phyloP scores from a whole-genome alignment of 2,329 filamentous ascomycete genomes.

The Fragosphaeria purpurea region DNA sequence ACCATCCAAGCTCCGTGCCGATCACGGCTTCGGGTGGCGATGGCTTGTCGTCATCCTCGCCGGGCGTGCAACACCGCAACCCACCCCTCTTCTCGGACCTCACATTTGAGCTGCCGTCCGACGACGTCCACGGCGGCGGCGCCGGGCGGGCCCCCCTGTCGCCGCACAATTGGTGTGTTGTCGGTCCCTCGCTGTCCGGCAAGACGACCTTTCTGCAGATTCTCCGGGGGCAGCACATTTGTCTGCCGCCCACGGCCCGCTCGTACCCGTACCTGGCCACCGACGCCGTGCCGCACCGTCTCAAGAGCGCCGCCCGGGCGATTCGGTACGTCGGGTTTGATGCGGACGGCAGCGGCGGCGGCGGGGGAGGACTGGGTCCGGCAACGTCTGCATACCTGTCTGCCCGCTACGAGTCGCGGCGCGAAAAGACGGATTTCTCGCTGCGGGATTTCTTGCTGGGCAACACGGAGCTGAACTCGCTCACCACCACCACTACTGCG shows the following conservation, averaged over 20 bases:
- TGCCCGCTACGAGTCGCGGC: slow-evolving; percentile 78
- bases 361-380: slow-evolving; percentile 28
- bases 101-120: slow-evolving; percentile 55
- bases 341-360: slow-evolving; percentile 43
- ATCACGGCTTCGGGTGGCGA: background rate
- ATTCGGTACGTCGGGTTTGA: slow-evolving; percentile 90
- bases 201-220: slow-evolving; percentile 77
- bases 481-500: slow-evolving; percentile 26
- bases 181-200: slow-evolving; percentile 68
- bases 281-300: slow-evolving; percentile 42
- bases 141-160: slow-evolving; percentile 9
- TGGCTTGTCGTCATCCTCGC: slow-evolving; percentile 19
- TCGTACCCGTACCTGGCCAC: slow-evolving; percentile 69
- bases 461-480: slow-evolving; percentile 72
- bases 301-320: slow-evolving; percentile 53
- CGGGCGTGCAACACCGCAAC: slow-evolving; percentile 37
- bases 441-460: slow-evolving; percentile 72
- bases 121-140: slow-evolving; percentile 23
- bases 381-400: slow-evolving; percentile 69
- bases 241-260: slow-evolving; percentile 63
- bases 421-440: slow-evolving; percentile 81
- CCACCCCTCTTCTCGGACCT: slow-evolving; percentile 64
- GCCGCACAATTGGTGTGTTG: slow-evolving; percentile 67
- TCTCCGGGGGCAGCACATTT: slow-evolving; percentile 64
- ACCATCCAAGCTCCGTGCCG: slow-evolving; percentile 44